phyloP scores from a whole-genome alignment of 805 yeast species.

The Saccharomyces jurei region DNA sequence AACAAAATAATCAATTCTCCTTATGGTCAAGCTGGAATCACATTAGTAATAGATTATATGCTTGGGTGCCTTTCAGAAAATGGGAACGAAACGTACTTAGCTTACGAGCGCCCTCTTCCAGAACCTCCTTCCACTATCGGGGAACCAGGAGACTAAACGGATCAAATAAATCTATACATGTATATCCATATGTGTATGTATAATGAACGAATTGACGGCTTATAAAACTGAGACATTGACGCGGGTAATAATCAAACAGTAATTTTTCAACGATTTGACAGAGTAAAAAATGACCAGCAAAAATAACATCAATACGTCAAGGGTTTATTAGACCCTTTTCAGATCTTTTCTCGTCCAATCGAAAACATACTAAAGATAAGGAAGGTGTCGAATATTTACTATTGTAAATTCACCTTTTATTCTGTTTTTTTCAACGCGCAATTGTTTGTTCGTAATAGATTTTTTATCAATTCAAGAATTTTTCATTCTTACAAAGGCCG shows the following conservation, averaged over 20 bases:
- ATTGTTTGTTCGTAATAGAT: background rate
- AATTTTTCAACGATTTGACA: background rate
- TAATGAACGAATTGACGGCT: background rate
- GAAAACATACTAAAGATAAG: background rate
- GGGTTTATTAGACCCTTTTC: background rate
- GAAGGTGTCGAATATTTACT: background rate
- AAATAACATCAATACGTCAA: background rate
- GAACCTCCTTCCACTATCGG: background rate
- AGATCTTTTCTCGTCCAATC: background rate
- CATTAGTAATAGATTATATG: conserved; percentile 14
- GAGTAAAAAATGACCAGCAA: background rate
- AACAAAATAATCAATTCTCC: conserved; percentile 17
- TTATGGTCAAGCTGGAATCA: conserved; percentile 15
- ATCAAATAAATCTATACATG: too few species aligned
- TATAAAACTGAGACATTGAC: background rate
- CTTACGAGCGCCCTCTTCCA: background rate
- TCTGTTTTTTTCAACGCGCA: background rate
- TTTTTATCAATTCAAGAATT: background rate
- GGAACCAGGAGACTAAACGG: background rate
- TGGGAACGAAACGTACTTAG: background rate
- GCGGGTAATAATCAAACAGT: background rate
- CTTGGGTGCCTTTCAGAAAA: conserved; percentile 8
- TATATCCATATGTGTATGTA: background rate
- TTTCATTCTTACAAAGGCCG: background rate
- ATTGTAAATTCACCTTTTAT: background rate